Percentiles rank a stretch among this genome's conserved stretches.
These are phyloP conservation scores for Rhipidocladum racemiflorum DNA, from an alignment of 176 grass and related monocot species.

Conservation along the genomic window DNA sequence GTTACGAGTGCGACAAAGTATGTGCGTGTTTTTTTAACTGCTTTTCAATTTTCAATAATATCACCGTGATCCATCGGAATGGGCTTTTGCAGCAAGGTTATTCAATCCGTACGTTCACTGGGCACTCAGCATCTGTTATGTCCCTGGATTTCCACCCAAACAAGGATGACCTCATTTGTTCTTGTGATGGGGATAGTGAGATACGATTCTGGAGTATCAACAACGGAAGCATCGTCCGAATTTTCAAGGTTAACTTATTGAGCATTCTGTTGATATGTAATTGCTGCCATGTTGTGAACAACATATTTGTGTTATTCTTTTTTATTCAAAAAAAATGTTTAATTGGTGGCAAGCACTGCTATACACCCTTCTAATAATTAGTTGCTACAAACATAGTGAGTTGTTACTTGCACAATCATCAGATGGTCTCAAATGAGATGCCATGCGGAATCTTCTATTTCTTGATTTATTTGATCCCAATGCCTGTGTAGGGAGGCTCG, in stretches of 20 bases:
- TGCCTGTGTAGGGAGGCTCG: slow-evolving; percentile 65
- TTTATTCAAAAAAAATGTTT: not conserved
- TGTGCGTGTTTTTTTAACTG: not conserved
- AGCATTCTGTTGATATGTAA: not conserved
- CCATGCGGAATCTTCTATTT: not conserved
- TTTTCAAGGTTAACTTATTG: slow-evolving; percentile 60
- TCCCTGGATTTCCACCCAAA: slow-evolving; percentile 93
- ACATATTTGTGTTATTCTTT: not conserved
- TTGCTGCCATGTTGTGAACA: not conserved
- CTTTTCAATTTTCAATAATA: not conserved
- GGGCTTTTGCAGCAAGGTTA: slow-evolving; percentile 55
- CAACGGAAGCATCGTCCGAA: slow-evolving; percentile 46
- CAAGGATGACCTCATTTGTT: slow-evolving; percentile 94
- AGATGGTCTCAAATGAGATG: slow-evolving; percentile 15
- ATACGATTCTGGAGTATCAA: slow-evolving; percentile 89
- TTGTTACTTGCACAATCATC: not conserved
- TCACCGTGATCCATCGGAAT: not conserved
- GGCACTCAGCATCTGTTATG: slow-evolving; percentile 80
- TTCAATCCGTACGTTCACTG: slow-evolving; percentile 72
- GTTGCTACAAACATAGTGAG: not conserved
- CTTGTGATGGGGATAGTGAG: slow-evolving; percentile 78
- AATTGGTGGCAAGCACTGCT: not conserved
- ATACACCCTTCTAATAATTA: not conserved
- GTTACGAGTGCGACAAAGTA: not conserved
- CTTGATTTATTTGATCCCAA: slow-evolving; percentile 22